phyloP scores from a whole-genome alignment of 2,329 filamentous ascomycete genomes.

The Penicillium janthinellum region DNA sequence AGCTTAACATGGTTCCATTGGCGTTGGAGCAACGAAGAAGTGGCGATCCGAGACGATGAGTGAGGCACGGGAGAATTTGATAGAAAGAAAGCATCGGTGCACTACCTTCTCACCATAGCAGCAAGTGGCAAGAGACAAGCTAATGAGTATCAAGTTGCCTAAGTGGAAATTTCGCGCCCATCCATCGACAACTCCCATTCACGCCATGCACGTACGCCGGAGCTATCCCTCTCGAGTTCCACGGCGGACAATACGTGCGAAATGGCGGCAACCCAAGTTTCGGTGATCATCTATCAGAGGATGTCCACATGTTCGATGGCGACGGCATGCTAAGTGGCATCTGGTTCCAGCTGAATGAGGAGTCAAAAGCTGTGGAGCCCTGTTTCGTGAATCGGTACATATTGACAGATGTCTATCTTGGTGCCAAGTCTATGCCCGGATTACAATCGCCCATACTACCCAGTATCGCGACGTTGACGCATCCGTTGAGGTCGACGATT shows the following conservation, averaged over 20 bases:
- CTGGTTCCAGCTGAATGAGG: conserved; percentile 53
- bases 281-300: conserved; percentile 61
- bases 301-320: conserved; percentile 74
- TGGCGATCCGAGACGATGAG: not conserved
- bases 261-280: conserved; percentile 69
- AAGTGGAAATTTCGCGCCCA: conserved; percentile 69
- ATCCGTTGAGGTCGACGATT: not conserved
- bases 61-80: not conserved
- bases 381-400: conserved; percentile 71
- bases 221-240: conserved; percentile 63
- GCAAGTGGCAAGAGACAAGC: not conserved
- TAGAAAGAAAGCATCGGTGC: not conserved
- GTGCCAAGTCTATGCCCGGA: conserved; percentile 49
- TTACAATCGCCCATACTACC: conserved; percentile 63
- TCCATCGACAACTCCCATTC: conserved; percentile 57
- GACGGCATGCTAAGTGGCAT: conserved; percentile 75
- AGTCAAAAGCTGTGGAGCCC: conserved; percentile 51
- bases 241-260: conserved; percentile 70
- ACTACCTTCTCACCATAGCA: not conserved
- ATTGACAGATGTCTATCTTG: conserved; percentile 66
- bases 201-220: conserved; percentile 62
- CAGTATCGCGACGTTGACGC: conserved; percentile 2
- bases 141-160: conserved; percentile 51
- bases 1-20: not conserved
- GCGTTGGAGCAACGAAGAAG: not conserved